Evolutionary conservation across 495 filamentous ascomycete species (phyloP).

Genomic region (Talaromyces adpressus): DNA sequence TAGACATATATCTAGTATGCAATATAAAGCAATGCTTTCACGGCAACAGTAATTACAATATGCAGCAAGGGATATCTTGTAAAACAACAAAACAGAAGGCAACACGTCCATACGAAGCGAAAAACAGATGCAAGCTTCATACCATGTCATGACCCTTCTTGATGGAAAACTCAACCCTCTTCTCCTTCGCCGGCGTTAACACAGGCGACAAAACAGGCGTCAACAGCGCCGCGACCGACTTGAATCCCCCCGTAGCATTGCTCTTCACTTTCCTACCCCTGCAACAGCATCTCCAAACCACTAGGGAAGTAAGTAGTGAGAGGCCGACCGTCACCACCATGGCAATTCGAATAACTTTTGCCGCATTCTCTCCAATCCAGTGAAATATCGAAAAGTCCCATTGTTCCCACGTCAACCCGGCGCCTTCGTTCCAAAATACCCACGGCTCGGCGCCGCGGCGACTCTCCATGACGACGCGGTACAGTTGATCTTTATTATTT

Average conservation of each 20-base stretch:
- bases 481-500: constrained; percentile 1
- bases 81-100: not conserved
- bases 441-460: constrained; percentile 27
- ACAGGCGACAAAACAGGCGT: not conserved
- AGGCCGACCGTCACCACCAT: not conserved
- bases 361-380: constrained; percentile 1
- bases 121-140: not conserved
- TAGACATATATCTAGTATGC: not conserved
- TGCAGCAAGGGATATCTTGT: constrained; percentile 1
- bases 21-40: not conserved
- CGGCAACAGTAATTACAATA: not conserved
- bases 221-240: not conserved
- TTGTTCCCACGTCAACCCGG: constrained; percentile 36
- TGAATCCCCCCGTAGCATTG: not conserved
- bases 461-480: constrained; percentile 36
- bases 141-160: not conserved
- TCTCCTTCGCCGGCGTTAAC: not conserved
- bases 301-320: not conserved
- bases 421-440: constrained; percentile 34
- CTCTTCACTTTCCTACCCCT: not conserved
- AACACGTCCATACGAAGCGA: not conserved
- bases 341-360: not conserved
- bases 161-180: not conserved
- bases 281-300: constrained; percentile 6
- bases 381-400: constrained; percentile 20